Evolutionary conservation across 2,329 filamentous ascomycete genomes (phyloP), one percentile per base, ranked within the genome.

Genomic region (Colletotrichum simmondsii): DNA sequence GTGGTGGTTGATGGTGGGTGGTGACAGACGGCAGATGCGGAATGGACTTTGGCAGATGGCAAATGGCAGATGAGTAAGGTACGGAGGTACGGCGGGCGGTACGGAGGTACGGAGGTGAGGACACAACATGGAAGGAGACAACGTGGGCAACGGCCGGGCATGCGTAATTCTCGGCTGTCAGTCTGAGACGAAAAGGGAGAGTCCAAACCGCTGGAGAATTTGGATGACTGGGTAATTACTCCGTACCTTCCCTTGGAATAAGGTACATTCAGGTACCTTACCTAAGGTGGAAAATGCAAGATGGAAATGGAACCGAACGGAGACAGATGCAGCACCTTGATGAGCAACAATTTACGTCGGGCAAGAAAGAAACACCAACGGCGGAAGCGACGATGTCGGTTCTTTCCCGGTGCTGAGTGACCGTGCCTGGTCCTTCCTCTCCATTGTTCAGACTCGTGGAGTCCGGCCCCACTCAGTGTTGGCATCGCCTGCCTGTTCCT

Each of bases 111-210:
- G 42, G 28, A 49, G 28, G 53, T 8, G 14, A 28, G 28, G 14
- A 53, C n/a, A 26, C n/a, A 42, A 19, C 16, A 42, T 7, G 37
- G 37, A 42, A 26, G 35, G 24, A 63, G 49, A 52, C 53, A 71
- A 71, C 65, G 68, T 71, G 64, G 68, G 46, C 32, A 68, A 71
- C 64, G 64, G 52, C 7, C 64, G 37, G 65, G 56, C 19, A 22
- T 49, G 19, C 22, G 57, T 63, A 54, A 61, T 67, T 37, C 22
- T n/a, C 26, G 32, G 63, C 24, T 52, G 52, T 35, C n/a, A 53
- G 32, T 66, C 57, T 68, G 57, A 57, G 64, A 58, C 64, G 65
- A 42, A 46, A 46, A 58, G 49, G 35, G 37, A 62, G 37, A 53
- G 46, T 11, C n/a, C 19, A 7, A 53, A n/a, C 14, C 5, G 28